These are phyloP conservation scores for Coriaria nepalensis DNA, from an alignment of 306 rosid genomes.

Conservation along the genomic window DNA sequence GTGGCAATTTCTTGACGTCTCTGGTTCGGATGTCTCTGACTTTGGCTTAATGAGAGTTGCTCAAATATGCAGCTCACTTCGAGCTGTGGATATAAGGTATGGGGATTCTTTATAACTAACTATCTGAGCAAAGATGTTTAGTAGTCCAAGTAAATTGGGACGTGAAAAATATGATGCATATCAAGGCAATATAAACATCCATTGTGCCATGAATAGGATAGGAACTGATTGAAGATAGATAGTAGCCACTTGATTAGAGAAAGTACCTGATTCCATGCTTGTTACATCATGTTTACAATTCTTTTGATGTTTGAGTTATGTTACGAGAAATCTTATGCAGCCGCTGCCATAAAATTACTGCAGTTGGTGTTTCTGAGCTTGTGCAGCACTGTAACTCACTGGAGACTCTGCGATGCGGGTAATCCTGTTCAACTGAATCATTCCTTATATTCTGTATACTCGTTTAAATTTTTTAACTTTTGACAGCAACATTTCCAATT, in stretches of 20 bases:
- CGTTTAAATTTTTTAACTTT: neutral
- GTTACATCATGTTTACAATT: slow-evolving; percentile 3
- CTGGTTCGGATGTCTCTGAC: slow-evolving; percentile 82
- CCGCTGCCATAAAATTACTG: slow-evolving; percentile 53
- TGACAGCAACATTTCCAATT: too few species aligned
- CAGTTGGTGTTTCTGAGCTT: slow-evolving; percentile 55
- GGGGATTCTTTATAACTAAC: neutral
- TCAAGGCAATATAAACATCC: too few species aligned
- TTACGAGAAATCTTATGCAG: slow-evolving; percentile 41
- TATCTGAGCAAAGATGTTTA: too few species aligned
- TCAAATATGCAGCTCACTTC: slow-evolving; percentile 44
- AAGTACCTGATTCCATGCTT: slow-evolving; percentile 1
- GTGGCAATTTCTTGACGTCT: slow-evolving; percentile 76
- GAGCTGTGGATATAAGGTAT: slow-evolving; percentile 80
- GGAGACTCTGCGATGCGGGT: slow-evolving; percentile 95
- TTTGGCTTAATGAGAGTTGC: slow-evolving; percentile 51
- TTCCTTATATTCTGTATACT: too few species aligned
- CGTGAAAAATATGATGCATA: too few species aligned
- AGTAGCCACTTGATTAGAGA: too few species aligned
- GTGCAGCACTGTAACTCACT: slow-evolving; percentile 55
- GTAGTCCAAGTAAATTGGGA: too few species aligned
- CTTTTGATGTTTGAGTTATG: slow-evolving; percentile 13
- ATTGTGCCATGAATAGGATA: too few species aligned
- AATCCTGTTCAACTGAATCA: neutral
- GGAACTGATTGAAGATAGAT: too few species aligned